Conservation (phyloP, 108 stramenopile genomes). For the Fragilariopsis cylindrus region DNA sequence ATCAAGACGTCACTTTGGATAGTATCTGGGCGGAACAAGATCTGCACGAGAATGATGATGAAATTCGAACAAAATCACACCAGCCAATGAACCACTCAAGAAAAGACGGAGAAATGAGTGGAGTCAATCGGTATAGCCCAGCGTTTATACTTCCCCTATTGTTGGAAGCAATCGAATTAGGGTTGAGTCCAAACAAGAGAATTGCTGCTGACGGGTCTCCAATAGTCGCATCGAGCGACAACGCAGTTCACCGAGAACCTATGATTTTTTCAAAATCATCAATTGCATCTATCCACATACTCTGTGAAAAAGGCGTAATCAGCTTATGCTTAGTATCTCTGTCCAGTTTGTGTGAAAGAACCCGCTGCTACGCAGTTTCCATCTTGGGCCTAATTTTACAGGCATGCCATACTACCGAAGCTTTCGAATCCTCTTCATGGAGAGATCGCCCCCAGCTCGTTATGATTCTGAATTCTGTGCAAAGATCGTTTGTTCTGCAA, state of each 20-base stretch:
- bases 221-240: neutral
- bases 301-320: constrained; percentile 66
- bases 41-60: neutral
- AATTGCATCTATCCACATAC: constrained; percentile 21
- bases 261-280: constrained; percentile 9
- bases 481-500: constrained; percentile 54
- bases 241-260: neutral
- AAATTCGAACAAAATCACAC: neutral
- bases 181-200: constrained; percentile 9
- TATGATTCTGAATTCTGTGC: constrained; percentile 79
- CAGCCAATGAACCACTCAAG: neutral
- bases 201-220: neutral
- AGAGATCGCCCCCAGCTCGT: constrained; percentile 73
- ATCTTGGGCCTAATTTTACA: constrained; percentile 58
- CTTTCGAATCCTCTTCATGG: constrained; percentile 60
- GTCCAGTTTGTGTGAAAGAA: constrained; percentile 53
- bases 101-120: neutral
- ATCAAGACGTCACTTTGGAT: constrained; percentile 4
- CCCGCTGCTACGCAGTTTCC: constrained; percentile 56
- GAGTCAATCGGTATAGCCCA: constrained; percentile 70
- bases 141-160: constrained; percentile 72
- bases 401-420: constrained; percentile 55
- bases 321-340: constrained; percentile 58
- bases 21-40: neutral
- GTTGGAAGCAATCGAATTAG: constrained; percentile 24